These are phyloP conservation scores for Aspergillus caelatus DNA, from an alignment of 2,329 filamentous ascomycete species.

Conservation along the genomic window DNA sequence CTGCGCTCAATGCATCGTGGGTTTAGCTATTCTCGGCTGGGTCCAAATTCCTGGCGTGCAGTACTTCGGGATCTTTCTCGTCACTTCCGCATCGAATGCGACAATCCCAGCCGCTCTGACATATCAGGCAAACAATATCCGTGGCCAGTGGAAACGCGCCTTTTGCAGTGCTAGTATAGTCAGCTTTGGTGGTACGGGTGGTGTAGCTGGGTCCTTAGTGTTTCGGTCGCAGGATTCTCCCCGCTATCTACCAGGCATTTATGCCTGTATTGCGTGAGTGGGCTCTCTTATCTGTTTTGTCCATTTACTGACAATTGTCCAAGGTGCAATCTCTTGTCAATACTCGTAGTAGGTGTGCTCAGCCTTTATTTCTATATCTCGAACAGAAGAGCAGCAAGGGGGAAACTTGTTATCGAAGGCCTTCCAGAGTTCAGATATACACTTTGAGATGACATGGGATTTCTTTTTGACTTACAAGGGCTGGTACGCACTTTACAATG, in stretches of 20 bases:
- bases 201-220: slow-evolving; percentile 73
- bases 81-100: slow-evolving; percentile 74
- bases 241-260: slow-evolving; percentile 15
- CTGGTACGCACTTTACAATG: not conserved
- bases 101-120: slow-evolving; percentile 76
- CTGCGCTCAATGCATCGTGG: slow-evolving; percentile 5
- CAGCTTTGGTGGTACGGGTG: slow-evolving; percentile 75
- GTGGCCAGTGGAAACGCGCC: slow-evolving; percentile 85
- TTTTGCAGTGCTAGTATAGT: slow-evolving; percentile 77
- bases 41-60: not conserved
- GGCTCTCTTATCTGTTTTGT: not conserved
- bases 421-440: not conserved
- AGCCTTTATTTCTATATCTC: not conserved
- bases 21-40: not conserved
- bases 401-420: not conserved
- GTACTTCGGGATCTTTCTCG: slow-evolving; percentile 23
- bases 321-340: not conserved
- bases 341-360: not conserved
- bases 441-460: not conserved
- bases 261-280: not conserved
- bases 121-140: slow-evolving; percentile 86
- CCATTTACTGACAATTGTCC: not conserved
- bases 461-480: not conserved
- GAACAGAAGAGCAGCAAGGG: not conserved
- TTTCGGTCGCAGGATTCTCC: slow-evolving; percentile 56